Conservation (phyloP, 164 flowering plant genomes). For the Sedum album region DNA sequence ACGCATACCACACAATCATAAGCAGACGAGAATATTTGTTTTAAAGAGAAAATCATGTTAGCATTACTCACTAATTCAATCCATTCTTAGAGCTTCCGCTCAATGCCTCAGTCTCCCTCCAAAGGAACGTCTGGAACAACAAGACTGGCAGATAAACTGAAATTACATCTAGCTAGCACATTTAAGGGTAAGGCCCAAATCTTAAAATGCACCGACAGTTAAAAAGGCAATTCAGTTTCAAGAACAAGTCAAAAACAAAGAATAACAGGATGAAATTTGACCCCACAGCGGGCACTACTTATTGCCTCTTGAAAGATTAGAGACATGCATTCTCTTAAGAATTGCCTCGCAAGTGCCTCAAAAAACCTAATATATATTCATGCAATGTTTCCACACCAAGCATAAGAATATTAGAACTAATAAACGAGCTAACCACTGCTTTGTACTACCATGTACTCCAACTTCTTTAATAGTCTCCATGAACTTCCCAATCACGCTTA, state of each 20-base stretch:
- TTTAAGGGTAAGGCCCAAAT: neutral
- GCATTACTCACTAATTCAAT: constrained; percentile 61
- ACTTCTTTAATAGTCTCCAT: constrained; percentile 55
- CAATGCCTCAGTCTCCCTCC: constrained; percentile 81
- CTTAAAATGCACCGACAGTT: neutral
- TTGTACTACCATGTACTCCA: constrained; percentile 62
- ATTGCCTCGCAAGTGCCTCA: neutral
- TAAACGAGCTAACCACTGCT: neutral
- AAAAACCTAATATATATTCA: neutral
- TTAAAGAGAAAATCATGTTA: too few relatives aligned
- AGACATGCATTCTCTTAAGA: neutral
- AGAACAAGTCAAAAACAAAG: too few relatives aligned
- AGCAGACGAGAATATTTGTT: neutral
- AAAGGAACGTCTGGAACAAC: constrained; percentile 97
- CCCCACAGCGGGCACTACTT: neutral
- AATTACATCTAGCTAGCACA: neutral
- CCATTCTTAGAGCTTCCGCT: constrained; percentile 65
- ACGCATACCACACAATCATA: neutral
- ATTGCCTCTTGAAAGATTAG: neutral
- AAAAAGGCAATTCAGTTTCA: neutral
- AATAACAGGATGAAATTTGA: too few relatives aligned
- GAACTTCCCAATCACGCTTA: constrained; percentile 70
- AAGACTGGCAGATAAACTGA: constrained; percentile 41
- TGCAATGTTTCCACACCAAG: neutral
- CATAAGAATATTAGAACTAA: neutral